A percentile compares a stretch with the other conserved stretches of the same genome.
phyloP scores from a whole-genome alignment of 768 basidiomycete genomes.

The Kwoniella sp. region DNA sequence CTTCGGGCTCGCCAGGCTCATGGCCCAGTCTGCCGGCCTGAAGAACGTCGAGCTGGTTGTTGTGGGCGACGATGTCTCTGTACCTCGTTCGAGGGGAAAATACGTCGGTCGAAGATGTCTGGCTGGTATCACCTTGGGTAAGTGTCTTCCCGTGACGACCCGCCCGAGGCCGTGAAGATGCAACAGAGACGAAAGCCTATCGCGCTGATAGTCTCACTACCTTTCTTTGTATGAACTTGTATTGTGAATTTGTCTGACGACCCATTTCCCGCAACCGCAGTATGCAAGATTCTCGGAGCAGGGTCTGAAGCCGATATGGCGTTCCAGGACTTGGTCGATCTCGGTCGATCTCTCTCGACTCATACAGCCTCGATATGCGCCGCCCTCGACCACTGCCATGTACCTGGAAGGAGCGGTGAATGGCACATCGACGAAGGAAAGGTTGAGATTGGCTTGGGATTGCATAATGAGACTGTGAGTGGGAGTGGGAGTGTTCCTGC shows the following conservation, averaged over 20 bases:
- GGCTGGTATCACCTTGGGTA: constrained; percentile 50
- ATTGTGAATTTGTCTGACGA: no score
- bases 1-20: constrained; percentile 86
- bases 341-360: constrained; percentile 69
- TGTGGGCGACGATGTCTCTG: constrained; percentile 88
- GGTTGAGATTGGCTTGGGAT: constrained; percentile 81
- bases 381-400: constrained; percentile 86
- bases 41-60: constrained; percentile 72
- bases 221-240: no score
- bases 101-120: constrained; percentile 74
- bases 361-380: constrained; percentile 80
- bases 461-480: constrained; percentile 86
- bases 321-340: constrained; percentile 69
- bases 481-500: constrained; percentile 47
- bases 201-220: no score
- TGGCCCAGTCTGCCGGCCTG: constrained; percentile 70
- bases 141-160: constrained; percentile 17
- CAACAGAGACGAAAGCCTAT: no score
- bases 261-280: constrained; percentile 39
- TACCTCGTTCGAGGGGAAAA: constrained; percentile 75
- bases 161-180: no score
- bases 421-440: constrained; percentile 64
- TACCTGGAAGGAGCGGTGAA: constrained; percentile 73
- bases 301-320: constrained; percentile 69
- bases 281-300: constrained; percentile 90